A percentile compares a stretch with the other conserved stretches of the same genome.
Conservation (phyloP, 257 asterid genomes). For the Galeopsis tetrahit region DNA sequence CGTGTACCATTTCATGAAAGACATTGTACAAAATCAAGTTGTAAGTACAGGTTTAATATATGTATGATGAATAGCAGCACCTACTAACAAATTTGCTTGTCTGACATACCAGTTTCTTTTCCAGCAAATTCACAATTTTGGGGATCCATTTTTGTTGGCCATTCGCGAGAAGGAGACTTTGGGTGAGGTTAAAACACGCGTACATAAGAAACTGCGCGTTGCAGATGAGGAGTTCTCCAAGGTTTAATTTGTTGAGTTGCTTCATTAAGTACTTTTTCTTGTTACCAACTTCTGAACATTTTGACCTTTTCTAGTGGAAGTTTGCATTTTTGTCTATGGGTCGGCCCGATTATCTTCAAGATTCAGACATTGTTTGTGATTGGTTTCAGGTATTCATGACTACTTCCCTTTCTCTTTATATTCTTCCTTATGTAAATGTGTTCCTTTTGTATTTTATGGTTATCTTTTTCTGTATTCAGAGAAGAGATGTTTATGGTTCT, state of each 20-base stretch:
- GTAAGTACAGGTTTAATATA: slow-evolving; percentile 36
- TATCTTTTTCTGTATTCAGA: slow-evolving; percentile 41
- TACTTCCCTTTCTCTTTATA: not conserved
- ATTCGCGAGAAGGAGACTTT: slow-evolving; percentile 72
- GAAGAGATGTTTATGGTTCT: slow-evolving; percentile 71
- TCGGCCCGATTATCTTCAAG: slow-evolving; percentile 70
- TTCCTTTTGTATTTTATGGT: not conserved
- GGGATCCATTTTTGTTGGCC: slow-evolving; percentile 70
- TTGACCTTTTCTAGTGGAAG: slow-evolving; percentile 55
- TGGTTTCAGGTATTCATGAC: slow-evolving; percentile 58
- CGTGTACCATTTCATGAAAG: slow-evolving; percentile 65
- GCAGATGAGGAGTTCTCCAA: slow-evolving; percentile 73
- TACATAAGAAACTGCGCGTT: slow-evolving; percentile 67
- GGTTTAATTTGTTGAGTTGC: slow-evolving; percentile 40
- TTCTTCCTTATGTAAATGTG: not conserved
- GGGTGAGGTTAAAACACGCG: slow-evolving; percentile 58
- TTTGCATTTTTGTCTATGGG: slow-evolving; percentile 71
- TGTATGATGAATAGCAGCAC: not conserved
- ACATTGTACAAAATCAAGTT: slow-evolving; percentile 57
- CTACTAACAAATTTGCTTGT: too few species aligned
- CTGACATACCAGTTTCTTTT: too few species aligned
- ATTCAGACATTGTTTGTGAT: slow-evolving; percentile 55
- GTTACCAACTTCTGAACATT: slow-evolving; percentile 26
- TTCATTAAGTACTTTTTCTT: slow-evolving; percentile 4
- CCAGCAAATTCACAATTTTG: slow-evolving; percentile 65